These are phyloP conservation scores for Penicillium cosmopolitanum DNA, from an alignment of 495 filamentous ascomycete species.

Conservation along the genomic window DNA sequence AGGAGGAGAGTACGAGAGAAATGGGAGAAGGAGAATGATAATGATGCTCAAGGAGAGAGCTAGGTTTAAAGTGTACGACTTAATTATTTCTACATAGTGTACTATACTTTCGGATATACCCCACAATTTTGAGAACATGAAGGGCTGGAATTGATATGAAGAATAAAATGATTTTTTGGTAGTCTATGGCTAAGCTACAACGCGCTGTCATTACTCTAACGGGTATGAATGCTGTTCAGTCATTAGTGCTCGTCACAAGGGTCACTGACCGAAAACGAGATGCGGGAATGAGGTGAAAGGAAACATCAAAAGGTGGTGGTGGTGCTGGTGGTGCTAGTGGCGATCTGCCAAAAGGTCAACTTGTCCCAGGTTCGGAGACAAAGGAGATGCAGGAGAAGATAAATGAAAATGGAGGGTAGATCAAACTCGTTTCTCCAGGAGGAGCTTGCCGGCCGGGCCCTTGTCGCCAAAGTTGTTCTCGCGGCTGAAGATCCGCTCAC, in stretches of 20 bases:
- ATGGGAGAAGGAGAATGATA: constrained; percentile 43
- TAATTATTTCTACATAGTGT: neutral
- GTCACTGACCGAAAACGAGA: constrained; percentile 19
- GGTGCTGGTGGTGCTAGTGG: neutral
- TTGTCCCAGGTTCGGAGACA: constrained; percentile 15
- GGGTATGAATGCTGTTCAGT: constrained; percentile 37
- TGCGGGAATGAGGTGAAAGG: constrained; percentile 11
- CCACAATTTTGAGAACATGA: neutral
- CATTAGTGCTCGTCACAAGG: constrained; percentile 35
- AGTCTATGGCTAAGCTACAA: constrained; percentile 33
- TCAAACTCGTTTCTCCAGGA: constrained; percentile 61
- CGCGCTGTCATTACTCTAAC: constrained; percentile 35
- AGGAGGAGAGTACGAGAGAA: constrained; percentile 49
- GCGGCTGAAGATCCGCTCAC: constrained; percentile 70
- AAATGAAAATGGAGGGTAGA: constrained; percentile 20
- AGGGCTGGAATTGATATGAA: neutral
- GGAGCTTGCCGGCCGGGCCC: constrained; percentile 59
- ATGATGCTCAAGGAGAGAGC: constrained; percentile 9
- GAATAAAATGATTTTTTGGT: constrained; percentile 13
- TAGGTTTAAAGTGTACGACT: neutral
- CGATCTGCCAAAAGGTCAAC: constrained; percentile 22
- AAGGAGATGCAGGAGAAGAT: constrained; percentile 22
- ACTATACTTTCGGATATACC: constrained; percentile 10
- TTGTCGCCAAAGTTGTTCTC: constrained; percentile 64
- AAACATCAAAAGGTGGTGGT: neutral